Evolutionary conservation across 768 basidiomycete genomes (phyloP).

Genomic region (Amanita thiersii): DNA sequence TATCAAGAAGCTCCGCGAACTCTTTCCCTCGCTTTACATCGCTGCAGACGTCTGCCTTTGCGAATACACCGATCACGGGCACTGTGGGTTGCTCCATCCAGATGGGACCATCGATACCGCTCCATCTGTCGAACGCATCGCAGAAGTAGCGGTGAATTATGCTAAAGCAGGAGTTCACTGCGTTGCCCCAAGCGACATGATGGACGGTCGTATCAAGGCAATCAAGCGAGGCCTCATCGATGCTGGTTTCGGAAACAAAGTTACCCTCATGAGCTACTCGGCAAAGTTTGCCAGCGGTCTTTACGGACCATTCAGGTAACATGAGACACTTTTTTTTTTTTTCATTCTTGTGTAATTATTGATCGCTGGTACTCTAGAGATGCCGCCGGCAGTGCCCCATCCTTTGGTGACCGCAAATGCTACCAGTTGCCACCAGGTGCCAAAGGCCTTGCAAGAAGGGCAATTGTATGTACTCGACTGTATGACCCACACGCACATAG

Average conservation of each 20-base stretch:
- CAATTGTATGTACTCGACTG: constrained; percentile 59
- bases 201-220: constrained; percentile 89
- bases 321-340: not conserved
- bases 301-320: constrained; percentile 94
- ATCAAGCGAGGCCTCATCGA: constrained; percentile 87
- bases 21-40: constrained; percentile 84
- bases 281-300: constrained; percentile 95
- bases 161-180: constrained; percentile 95
- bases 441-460: constrained; percentile 85
- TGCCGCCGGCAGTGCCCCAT: constrained; percentile 93
- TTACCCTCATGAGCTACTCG: constrained; percentile 92
- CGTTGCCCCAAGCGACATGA: constrained; percentile 99
- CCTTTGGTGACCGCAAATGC: constrained; percentile 94
- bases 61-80: constrained; percentile 98
- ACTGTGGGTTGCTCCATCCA: constrained; percentile 75
- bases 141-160: constrained; percentile 87
- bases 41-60: constrained; percentile 98
- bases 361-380: constrained; percentile 54
- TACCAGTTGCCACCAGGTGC: constrained; percentile 92
- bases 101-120: constrained; percentile 74
- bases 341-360: not conserved
- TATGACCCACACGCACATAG: not conserved
- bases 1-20: constrained; percentile 64
- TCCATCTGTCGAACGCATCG: constrained; percentile 81
- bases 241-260: constrained; percentile 77